Evolutionary conservation across 2,329 filamentous ascomycete species (phyloP), one percentile per base, ranked within the genome.

Genomic region (Gyromitra esculenta): DNA sequence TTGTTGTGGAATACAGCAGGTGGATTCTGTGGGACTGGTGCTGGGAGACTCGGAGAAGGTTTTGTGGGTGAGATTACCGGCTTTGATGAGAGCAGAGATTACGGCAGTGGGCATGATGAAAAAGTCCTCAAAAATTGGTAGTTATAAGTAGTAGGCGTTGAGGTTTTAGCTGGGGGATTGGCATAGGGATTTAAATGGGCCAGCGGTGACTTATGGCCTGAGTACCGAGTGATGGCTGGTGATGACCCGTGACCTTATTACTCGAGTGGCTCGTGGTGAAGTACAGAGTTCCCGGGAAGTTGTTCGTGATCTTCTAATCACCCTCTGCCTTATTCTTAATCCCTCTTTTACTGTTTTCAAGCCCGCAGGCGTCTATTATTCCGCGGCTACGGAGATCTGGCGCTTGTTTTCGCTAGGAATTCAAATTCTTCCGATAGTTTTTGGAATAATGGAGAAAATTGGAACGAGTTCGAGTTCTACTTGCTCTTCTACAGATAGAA

Each of bases 1-100:
- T 69, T 78, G 76, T 21, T 67, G 48, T 15, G 67, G 67, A 15
- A 78, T 71, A 21, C 64, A 73, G 57, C 73, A 73, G 18, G 63
- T 31, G 8, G 74, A 74, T 39, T 68, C 64, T 35, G 25, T 66
- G 6, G 68, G 18, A 11, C 41, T 48, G 15, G 48, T 18, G 35
- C 56, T 73, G 18, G 69, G 69, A n/a, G 13, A 41, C n/a, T 69
- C 37, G 3, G 68, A 21, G 13, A 45, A 3, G 11, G 25, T 18
- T 50, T 59, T 66, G 50, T 78, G 77, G 4, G 69, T 56, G 35
- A 77, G 74, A 35, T 66, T 62, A 9, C 76, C 68, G 8, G 68
- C 57, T 56, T 78, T 76, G 54, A 73, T 59, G 9, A 66, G 59
- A 11, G 67, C 5, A 15, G 54, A 60, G n/a, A 66, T 64, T 13